A percentile compares a stretch with the other conserved stretches of the same genome.
These are phyloP conservation scores for Piloderma croceum DNA, from an alignment of 768 basidiomycete species.

Conservation along the genomic window DNA sequence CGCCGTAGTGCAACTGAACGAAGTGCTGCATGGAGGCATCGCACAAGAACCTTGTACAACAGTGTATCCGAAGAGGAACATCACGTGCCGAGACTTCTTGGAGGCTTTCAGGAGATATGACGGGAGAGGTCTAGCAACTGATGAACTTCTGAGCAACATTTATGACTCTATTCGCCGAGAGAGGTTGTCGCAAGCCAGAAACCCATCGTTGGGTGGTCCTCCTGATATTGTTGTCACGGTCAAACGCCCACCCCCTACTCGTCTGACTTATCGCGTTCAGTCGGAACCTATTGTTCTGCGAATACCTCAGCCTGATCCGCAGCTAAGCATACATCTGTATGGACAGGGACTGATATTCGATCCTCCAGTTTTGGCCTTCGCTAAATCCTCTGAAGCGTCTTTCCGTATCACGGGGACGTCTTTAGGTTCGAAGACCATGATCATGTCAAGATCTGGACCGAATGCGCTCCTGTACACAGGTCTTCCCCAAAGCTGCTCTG, in stretches of 20 bases:
- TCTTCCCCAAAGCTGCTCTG: slow-evolving; percentile 69
- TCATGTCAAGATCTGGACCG: slow-evolving; percentile 77
- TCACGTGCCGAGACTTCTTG: slow-evolving; percentile 75
- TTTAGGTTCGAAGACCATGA: slow-evolving; percentile 76
- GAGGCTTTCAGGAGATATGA: slow-evolving; percentile 81
- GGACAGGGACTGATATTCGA: slow-evolving; percentile 90
- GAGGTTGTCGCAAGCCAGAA: slow-evolving; percentile 64
- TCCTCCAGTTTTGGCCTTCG: slow-evolving; percentile 76
- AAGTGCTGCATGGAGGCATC: slow-evolving; percentile 74
- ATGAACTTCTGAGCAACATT: slow-evolving; percentile 70
- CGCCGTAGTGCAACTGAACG: slow-evolving; percentile 84
- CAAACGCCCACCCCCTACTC: slow-evolving; percentile 68
- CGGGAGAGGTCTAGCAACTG: slow-evolving; percentile 59
- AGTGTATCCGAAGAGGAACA: slow-evolving; percentile 48
- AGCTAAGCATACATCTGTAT: slow-evolving; percentile 74
- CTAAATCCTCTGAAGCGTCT: slow-evolving; percentile 71
- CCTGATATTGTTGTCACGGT: slow-evolving; percentile 57
- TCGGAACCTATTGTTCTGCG: slow-evolving; percentile 85
- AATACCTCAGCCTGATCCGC: slow-evolving; percentile 80
- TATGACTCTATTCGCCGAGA: slow-evolving; percentile 75
- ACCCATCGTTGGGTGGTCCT: slow-evolving; percentile 32
- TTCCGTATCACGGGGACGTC: slow-evolving; percentile 88
- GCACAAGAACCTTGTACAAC: slow-evolving; percentile 54
- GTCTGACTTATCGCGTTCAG: slow-evolving; percentile 81
- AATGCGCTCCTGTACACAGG: slow-evolving; percentile 82